These are phyloP conservation scores for Trametes hirsuta DNA, from an alignment of 1,284 basidiomycete species.

Conservation along the genomic window DNA sequence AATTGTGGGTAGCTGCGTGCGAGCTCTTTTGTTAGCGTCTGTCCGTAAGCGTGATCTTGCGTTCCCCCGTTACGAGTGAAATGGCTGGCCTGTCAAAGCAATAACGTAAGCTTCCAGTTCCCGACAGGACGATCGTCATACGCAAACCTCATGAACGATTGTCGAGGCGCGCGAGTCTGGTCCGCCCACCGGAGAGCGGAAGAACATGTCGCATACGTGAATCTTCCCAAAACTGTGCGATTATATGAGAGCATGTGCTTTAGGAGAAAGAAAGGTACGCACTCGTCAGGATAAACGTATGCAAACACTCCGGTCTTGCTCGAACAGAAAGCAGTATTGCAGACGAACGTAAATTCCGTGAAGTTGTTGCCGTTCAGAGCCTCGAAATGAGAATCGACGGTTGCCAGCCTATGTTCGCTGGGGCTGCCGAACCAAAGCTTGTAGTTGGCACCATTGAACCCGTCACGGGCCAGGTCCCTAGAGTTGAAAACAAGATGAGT, in stretches of 20 bases:
- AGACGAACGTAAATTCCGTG: slow-evolving; percentile 43
- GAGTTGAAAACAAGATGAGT: no score
- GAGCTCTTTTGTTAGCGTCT: slow-evolving; percentile 40
- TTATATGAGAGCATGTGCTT: neutral
- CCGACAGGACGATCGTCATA: no score
- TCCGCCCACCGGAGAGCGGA: slow-evolving; percentile 46
- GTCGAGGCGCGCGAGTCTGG: slow-evolving; percentile 46
- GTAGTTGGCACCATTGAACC: slow-evolving; percentile 22
- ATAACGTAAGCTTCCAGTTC: neutral
- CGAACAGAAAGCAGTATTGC: slow-evolving; percentile 31
- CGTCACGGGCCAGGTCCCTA: slow-evolving; percentile 12
- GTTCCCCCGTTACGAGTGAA: slow-evolving; percentile 50
- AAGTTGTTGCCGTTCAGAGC: slow-evolving; percentile 39
- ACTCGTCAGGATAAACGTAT: slow-evolving; percentile 18
- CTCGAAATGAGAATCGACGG: slow-evolving; percentile 43
- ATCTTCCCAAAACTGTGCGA: slow-evolving; percentile 38
- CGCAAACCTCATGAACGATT: slow-evolving; percentile 34
- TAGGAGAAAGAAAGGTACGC: neutral
- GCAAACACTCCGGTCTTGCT: slow-evolving; percentile 18
- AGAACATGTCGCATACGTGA: slow-evolving; percentile 53
- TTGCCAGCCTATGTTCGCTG: slow-evolving; percentile 26
- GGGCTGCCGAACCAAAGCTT: slow-evolving; percentile 21
- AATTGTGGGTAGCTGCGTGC: slow-evolving; percentile 42
- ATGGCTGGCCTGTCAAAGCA: slow-evolving; percentile 41
- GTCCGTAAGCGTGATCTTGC: slow-evolving; percentile 49